These are phyloP conservation scores for Trametes gibbosa DNA, from an alignment of 768 basidiomycete genomes.

Conservation along the genomic window DNA sequence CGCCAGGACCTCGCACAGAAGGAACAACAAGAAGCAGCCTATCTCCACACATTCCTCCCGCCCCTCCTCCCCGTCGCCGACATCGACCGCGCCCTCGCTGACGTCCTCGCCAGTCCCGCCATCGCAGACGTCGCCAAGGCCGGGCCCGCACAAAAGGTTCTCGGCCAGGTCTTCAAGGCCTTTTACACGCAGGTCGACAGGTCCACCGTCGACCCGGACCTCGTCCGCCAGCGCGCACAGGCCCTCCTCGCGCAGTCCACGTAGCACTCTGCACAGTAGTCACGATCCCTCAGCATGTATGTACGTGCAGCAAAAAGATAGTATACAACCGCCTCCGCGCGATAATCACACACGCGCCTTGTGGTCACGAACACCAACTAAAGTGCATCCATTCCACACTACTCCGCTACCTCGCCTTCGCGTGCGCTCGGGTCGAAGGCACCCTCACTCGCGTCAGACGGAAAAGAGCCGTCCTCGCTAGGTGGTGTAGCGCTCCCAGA, in stretches of 20 bases:
- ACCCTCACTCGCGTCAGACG: not conserved
- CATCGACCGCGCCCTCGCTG: slow-evolving; percentile 50
- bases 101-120: slow-evolving; percentile 36
- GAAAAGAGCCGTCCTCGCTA: not conserved
- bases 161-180: slow-evolving; percentile 55
- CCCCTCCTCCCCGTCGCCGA: slow-evolving; percentile 54
- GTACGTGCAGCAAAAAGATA: not conserved
- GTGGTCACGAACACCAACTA: not conserved
- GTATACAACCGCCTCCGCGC: not conserved
- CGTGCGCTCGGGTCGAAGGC: not conserved
- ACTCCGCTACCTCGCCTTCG: not conserved
- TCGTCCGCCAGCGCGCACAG: slow-evolving; percentile 54
- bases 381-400: not conserved
- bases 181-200: slow-evolving; percentile 66
- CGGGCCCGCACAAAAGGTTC: slow-evolving; percentile 32
- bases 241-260: slow-evolving; percentile 31
- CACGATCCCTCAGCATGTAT: too few relatives aligned
- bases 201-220: slow-evolving; percentile 50
- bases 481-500: not conserved
- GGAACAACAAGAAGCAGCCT: slow-evolving; percentile 53
- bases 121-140: slow-evolving; percentile 26
- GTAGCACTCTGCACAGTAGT: too few relatives aligned
- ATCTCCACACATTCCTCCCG: slow-evolving; percentile 57
- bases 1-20: slow-evolving; percentile 64
- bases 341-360: not conserved